These are phyloP conservation scores for Syzygium aromaticum DNA, from an alignment of 345 rosid genomes.

Conservation along the genomic window DNA sequence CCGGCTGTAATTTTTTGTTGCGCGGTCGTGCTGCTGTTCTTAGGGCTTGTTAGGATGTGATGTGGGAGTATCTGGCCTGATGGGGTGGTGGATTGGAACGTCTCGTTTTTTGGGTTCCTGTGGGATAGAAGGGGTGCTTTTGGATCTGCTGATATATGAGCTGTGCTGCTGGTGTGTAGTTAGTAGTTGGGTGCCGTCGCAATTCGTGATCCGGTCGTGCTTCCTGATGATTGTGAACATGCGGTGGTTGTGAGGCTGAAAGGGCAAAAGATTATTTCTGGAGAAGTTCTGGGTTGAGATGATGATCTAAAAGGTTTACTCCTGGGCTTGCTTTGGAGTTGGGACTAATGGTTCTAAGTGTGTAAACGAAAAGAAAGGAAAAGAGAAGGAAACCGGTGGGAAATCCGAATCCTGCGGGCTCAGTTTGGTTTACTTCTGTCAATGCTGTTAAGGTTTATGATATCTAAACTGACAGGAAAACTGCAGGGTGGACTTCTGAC, in stretches of 20 bases:
- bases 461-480: neutral
- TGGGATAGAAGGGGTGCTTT: neutral
- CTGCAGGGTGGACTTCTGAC: neutral
- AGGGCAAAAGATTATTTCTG: neutral
- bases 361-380: neutral
- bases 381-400: neutral
- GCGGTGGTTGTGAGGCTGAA: neutral
- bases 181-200: neutral
- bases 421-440: neutral
- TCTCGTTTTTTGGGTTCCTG: neutral
- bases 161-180: neutral
- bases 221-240: neutral
- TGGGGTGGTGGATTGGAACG: neutral
- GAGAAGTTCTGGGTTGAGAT: neutral
- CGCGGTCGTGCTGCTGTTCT: neutral
- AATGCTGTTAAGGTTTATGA: neutral
- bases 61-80: neutral
- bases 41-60: neutral
- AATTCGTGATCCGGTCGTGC: neutral
- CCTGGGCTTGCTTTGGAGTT: neutral
- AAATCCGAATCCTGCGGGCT: neutral
- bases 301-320: neutral
- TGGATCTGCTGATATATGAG: neutral
- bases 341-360: neutral
- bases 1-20: neutral